Evolutionary conservation across 75 land plant species (phyloP).

Genomic region (Azolla pinnata): DNA sequence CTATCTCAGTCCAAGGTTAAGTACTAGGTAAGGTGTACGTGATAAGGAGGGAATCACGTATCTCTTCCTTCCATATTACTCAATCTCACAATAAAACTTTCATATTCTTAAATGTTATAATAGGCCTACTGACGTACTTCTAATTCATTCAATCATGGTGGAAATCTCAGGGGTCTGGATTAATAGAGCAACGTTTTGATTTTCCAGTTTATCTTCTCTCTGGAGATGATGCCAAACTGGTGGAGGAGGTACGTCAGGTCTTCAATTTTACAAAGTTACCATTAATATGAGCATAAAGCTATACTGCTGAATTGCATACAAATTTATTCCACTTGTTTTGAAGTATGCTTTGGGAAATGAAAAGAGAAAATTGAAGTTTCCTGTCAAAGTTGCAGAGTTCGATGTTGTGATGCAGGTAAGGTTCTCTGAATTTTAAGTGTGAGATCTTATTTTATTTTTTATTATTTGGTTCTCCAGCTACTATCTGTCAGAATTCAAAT

Average conservation of each 20-base stretch:
- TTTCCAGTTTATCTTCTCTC: conserved; percentile 85
- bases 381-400: conserved; percentile 68
- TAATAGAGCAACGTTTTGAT: conserved; percentile 50
- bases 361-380: conserved; percentile 27
- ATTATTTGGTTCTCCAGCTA: neutral
- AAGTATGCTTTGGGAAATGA: conserved; percentile 48
- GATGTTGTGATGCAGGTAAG: conserved; percentile 86
- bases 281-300: conserved; percentile 53
- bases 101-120: too few species aligned
- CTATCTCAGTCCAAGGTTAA: too few species aligned
- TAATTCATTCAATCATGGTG: conserved; percentile 1
- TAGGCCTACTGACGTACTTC: too few species aligned
- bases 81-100: too few species aligned
- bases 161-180: conserved; percentile 57
- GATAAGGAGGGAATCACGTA: too few species aligned
- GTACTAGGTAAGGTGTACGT: too few species aligned
- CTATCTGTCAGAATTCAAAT: too few species aligned
- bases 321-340: conserved; percentile 3
- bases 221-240: conserved; percentile 29
- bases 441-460: neutral
- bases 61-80: too few species aligned
- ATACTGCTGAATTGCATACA: conserved; percentile 40
- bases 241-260: conserved; percentile 71
- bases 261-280: conserved; percentile 79
- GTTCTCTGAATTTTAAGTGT: too few species aligned